These are phyloP conservation scores for Nidula microcarpa DNA, from an alignment of 768 basidiomycete species.

Conservation along the genomic window DNA sequence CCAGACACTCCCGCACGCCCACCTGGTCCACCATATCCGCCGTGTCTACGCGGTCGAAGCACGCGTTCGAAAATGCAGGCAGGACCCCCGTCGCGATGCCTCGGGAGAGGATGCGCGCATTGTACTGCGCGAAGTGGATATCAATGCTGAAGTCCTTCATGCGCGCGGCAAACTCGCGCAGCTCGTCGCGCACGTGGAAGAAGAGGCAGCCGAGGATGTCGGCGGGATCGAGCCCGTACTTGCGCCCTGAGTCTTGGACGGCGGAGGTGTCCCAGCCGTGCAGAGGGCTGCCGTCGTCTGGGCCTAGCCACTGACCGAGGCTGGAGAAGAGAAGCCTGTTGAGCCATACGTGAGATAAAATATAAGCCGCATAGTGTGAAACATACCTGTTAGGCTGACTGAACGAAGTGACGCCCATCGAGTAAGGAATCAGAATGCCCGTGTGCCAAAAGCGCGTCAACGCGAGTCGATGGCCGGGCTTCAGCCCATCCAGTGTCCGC, in stretches of 20 bases:
- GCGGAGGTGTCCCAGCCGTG: slow-evolving; percentile 44
- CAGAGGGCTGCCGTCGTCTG: slow-evolving; percentile 39
- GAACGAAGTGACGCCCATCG: slow-evolving; percentile 25
- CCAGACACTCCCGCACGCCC: slow-evolving; percentile 25
- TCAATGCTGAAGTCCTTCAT: slow-evolving; percentile 30
- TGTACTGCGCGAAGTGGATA: slow-evolving; percentile 36
- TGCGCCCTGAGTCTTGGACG: slow-evolving; percentile 33
- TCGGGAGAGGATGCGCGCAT: slow-evolving; percentile 37
- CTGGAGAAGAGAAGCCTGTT: slow-evolving; percentile 36
- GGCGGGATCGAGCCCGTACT: slow-evolving; percentile 24
- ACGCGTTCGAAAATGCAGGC: slow-evolving; percentile 28
- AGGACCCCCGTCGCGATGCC: slow-evolving; percentile 33
- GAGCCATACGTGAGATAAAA: slow-evolving; percentile 11
- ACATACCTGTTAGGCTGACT: slow-evolving; percentile 35
- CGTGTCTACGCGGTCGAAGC: slow-evolving; percentile 37
- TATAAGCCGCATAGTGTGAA: background rate
- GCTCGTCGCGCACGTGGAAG: slow-evolving; percentile 38
- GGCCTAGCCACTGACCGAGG: slow-evolving; percentile 41
- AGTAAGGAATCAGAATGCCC: slow-evolving; percentile 35
- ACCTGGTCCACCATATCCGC: slow-evolving; percentile 29
- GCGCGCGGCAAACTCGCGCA: slow-evolving; percentile 31
- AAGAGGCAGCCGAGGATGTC: slow-evolving; percentile 41
- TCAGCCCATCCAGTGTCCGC: slow-evolving; percentile 31
- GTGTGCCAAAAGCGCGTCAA: slow-evolving; percentile 32
- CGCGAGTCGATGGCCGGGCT: slow-evolving; percentile 35